Evolutionary conservation across 1,284 basidiomycete genomes (phyloP), one percentile per base, ranked within the genome.

Genomic region (Farysia itapuensis): DNA sequence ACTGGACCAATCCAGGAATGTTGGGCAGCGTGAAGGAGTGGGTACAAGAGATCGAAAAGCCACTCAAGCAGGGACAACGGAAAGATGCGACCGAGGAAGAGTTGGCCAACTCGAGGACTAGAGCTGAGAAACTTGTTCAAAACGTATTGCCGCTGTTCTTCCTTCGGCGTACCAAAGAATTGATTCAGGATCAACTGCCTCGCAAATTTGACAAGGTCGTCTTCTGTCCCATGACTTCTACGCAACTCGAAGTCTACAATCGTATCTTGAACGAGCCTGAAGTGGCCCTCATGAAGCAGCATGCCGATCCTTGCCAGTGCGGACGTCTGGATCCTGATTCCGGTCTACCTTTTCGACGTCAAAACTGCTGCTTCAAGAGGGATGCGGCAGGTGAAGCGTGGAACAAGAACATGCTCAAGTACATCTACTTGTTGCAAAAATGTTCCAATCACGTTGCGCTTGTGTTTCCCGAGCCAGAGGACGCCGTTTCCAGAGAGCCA

Each of bases 171-270:
- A 90, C 87, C 13, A 92, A 91, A 67, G 82, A 85, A 24, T 84
- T 91, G 29, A 90, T 92, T 39, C 83, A 82, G 48, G 77, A 85
- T 39, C 87, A 90, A 84, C 81, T 93, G 12, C 90, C 90, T 0
- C 79, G 80, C 57, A 93, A 93, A 79, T 83, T 81, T 0, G 90
- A 93, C 65, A 81, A 89, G 68, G 86, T 92, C n/a, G 88, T 91
- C 5, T 90, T 92, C 70, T 93, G 90, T 70, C 89, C 89, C 14
- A 78, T 93, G 35, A 86, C 87, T 0, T 49, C 78, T 0, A 81
- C 78, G 26, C 90, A 92, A 74, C 81, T 84, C 16, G 69, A 76
- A 11, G 86, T 84, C 0, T 92, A 93, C 77, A 86, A 83, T 59
- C 81, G 82, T 3, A 81, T 92, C 16, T 77, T 91, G 16, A 75